These are phyloP conservation scores for Fusarium sambucinum DNA, from an alignment of 2,329 filamentous ascomycete genomes.

Conservation along the genomic window DNA sequence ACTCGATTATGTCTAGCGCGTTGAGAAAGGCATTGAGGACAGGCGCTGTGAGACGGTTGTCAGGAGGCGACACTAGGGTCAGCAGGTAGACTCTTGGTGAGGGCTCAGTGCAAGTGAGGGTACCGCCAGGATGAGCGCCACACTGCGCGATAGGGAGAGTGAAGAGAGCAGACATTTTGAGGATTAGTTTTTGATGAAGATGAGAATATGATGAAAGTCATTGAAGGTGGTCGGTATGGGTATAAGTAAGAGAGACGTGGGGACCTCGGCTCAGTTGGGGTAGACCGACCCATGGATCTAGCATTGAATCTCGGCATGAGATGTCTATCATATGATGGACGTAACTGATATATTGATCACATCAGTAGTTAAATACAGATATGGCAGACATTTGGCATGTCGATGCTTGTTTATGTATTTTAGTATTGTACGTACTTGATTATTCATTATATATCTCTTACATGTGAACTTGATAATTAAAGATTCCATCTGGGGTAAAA, in stretches of 20 bases:
- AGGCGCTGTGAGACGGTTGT: conserved; percentile 79
- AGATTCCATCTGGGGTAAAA: conserved; percentile 27
- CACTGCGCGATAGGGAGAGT: conserved; percentile 66
- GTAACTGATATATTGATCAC: too few species aligned
- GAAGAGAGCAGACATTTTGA: conserved; percentile 51
- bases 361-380: too few species aligned
- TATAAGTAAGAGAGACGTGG: conserved; percentile 16
- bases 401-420: too few species aligned
- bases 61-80: conserved; percentile 76
- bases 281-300: conserved; percentile 3
- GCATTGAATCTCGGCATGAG: conserved; percentile 17
- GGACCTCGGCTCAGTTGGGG: conserved; percentile 41
- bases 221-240: conserved; percentile 2
- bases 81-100: conserved; percentile 75
- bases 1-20: conserved; percentile 81
- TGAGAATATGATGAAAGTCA: conserved; percentile 1
- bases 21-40: conserved; percentile 76
- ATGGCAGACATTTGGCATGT: too few species aligned
- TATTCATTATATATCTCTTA: not conserved
- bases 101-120: conserved; percentile 72
- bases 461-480: conserved; percentile 31
- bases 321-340: conserved; percentile 23
- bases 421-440: not conserved
- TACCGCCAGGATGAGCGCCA: conserved; percentile 63
- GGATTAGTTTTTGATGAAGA: not conserved